Evolutionary conservation across 1,284 basidiomycete species (phyloP), one percentile per base, ranked within the genome.

Genomic region (Spongiforma sp.): DNA sequence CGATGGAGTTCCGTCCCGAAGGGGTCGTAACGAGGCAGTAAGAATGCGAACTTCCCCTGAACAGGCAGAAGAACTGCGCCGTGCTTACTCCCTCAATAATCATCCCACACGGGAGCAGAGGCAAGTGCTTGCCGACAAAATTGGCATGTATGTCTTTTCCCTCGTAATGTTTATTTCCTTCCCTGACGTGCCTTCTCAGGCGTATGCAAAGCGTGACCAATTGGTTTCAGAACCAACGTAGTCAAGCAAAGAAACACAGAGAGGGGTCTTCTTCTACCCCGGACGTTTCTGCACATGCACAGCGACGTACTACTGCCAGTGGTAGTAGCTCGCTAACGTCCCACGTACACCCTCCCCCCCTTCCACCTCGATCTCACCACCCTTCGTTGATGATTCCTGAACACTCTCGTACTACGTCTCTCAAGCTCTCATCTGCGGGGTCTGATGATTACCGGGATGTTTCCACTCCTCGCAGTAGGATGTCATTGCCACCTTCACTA

Each of bases 161-260:
- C 37, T 32, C 57, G 59, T 64, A 59, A 59, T 53, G 26, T 54
- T 63, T 64, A 28, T 67, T 67, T 57, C 15, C 52, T 54, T 65
- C 50, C 53, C 68, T 77, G 58, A 76, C 34, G 33, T 15, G 8
- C 60, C 62, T 64, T 65, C 39, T 57, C 70, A 93, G 90, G 89
- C 87, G 85, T 67, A 84, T 89, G 78, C 86, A 90, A 77, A 90
- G 86, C 65, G 86, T 93, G 65, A 91, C 88, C 4, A 92, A 92
- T 74, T 93, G 91, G 91, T 93, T 93, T 77, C 90, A 92, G 81
- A 91, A 92, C 72, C 90, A 93, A 74, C 88, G 88, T 71, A 90
- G 87, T 74, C 83, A 89, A 69, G 86, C 88, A 48, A 90, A 75
- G 69, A 90, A 88, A 78, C 85, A 84, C 68, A 83, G 80, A 68